These are phyloP conservation scores for Penicillium subrubescens DNA, from an alignment of 495 filamentous ascomycete species.

Conservation along the genomic window DNA sequence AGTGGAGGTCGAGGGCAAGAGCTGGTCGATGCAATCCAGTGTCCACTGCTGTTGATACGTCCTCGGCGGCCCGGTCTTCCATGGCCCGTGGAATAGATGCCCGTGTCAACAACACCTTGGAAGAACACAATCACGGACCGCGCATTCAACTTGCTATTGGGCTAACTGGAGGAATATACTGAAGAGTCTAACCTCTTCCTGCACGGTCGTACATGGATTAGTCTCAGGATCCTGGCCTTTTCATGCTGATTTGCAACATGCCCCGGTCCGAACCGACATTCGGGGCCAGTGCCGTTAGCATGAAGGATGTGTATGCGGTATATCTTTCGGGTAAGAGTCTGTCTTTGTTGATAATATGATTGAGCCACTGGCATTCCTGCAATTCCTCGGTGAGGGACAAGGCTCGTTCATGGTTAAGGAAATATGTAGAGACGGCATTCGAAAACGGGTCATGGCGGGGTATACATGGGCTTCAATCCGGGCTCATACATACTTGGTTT, in stretches of 20 bases:
- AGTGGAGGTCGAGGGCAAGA: background rate
- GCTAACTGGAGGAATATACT: background rate
- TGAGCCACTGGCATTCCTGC: no score
- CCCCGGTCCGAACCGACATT: conserved; percentile 1
- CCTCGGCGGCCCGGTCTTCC: background rate
- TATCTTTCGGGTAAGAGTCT: background rate
- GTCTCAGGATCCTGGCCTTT: background rate
- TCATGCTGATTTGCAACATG: conserved; percentile 2
- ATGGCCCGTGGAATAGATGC: background rate
- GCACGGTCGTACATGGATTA: conserved; percentile 12
- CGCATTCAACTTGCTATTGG: conserved; percentile 7
- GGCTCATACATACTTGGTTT: background rate
- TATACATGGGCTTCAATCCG: background rate
- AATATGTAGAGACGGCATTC: background rate
- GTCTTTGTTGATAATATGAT: background rate
- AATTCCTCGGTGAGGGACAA: no score
- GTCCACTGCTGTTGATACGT: background rate
- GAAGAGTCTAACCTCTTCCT: conserved; percentile 10
- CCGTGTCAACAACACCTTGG: background rate
- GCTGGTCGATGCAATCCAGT: background rate
- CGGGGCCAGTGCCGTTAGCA: background rate
- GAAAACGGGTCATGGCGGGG: background rate
- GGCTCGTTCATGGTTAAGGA: no score
- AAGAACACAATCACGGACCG: conserved; percentile 8
- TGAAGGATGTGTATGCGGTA: background rate